phyloP scores from a whole-genome alignment of 176 grass and related monocot species.

The bread wheat (Triticum aestivum) region DNA sequence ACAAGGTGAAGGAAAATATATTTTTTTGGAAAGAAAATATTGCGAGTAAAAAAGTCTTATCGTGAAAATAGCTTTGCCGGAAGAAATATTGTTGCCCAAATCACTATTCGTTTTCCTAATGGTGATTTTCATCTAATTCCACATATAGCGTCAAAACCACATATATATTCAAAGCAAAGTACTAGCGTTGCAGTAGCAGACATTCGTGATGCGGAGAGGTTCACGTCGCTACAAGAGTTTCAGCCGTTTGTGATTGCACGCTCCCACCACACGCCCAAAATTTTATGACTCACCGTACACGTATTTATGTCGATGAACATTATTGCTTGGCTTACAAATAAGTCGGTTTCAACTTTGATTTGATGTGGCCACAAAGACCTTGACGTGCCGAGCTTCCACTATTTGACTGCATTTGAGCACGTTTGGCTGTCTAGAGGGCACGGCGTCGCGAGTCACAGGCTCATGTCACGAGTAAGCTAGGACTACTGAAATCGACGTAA shows the following conservation, averaged over 20 bases:
- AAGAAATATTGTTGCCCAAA: no score
- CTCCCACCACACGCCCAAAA: not conserved
- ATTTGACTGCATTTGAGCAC: not conserved
- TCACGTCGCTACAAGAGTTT: not conserved
- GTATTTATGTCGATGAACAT: not conserved
- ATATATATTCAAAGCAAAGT: not conserved
- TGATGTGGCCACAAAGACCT: not conserved
- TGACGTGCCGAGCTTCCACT: not conserved
- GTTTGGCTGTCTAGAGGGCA: not conserved
- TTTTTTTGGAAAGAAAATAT: no score
- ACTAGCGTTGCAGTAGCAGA: not conserved
- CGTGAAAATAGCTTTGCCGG: no score
- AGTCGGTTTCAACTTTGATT: not conserved
- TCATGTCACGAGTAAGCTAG: not conserved
- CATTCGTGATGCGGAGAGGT: not conserved
- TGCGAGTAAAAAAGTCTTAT: no score
- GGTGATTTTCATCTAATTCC: not conserved
- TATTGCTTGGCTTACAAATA: not conserved
- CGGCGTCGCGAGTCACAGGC: not conserved
- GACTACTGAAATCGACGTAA: not conserved
- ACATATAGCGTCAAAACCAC: not conserved
- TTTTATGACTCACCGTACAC: not conserved
- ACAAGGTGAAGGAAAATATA: no score
- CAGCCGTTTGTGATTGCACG: not conserved
- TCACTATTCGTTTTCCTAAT: not conserved